phyloP scores from a whole-genome alignment of 331 rosid genomes.

The Saraca asoca region DNA sequence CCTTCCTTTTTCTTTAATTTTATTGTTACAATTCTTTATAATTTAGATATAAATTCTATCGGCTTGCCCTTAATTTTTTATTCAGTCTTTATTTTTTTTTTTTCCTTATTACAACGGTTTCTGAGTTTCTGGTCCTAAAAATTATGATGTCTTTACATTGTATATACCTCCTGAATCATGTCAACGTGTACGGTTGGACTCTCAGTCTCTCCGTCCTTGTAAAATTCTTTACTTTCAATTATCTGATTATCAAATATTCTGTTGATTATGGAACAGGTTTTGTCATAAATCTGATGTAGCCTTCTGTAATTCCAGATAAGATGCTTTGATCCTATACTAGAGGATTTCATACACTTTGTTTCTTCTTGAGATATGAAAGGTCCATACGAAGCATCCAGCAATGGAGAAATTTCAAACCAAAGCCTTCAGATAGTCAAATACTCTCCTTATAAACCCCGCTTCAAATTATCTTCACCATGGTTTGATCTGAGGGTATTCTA shows the following conservation, averaged over 20 bases:
- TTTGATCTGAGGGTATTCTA: constrained; percentile 84
- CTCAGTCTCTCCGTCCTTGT: neutral
- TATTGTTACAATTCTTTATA: too few relatives aligned
- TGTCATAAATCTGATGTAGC: constrained; percentile 35
- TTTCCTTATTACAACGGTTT: constrained; percentile 21
- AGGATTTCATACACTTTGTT: constrained; percentile 42
- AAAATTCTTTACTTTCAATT: constrained; percentile 14
- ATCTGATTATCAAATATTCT: constrained; percentile 25
- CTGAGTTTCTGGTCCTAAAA: constrained; percentile 31
- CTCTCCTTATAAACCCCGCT: constrained; percentile 61
- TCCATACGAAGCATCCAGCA: constrained; percentile 38
- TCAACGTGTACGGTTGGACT: neutral
- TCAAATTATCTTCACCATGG: constrained; percentile 59
- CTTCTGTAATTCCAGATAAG: constrained; percentile 16
- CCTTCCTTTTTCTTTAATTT: too few relatives aligned
- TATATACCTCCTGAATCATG: constrained; percentile 22
- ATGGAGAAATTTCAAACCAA: constrained; percentile 48
- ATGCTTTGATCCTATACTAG: constrained; percentile 32
- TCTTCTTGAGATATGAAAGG: constrained; percentile 53
- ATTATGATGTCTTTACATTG: neutral
- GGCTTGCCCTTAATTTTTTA: constrained; percentile 22
- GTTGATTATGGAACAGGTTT: constrained; percentile 48
- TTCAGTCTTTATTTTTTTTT: constrained; percentile 7
- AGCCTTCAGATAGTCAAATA: constrained; percentile 61
- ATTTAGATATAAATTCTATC: constrained; percentile 11